A percentile compares a stretch with the other conserved stretches of the same genome.
Conservation (phyloP, 1,284 basidiomycete species). For the Rhodotorula sp. region DNA sequence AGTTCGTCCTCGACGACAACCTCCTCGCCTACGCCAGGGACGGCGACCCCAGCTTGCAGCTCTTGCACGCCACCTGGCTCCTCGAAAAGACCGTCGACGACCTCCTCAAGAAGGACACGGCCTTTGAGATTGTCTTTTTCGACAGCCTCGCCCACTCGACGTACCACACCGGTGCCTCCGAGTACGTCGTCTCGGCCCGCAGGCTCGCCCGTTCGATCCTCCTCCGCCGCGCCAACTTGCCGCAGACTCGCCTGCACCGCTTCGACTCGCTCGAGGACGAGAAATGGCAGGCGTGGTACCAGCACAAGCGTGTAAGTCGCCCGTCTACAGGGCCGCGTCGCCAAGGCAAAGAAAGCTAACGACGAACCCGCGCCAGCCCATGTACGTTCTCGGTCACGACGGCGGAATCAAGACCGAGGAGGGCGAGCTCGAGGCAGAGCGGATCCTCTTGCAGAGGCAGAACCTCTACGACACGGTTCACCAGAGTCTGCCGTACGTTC, state of each 20-base stretch:
- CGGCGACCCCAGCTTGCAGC: slow-evolving; percentile 60
- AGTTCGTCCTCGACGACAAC: slow-evolving; percentile 60
- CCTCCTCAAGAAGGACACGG: slow-evolving; percentile 56
- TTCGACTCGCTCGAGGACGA: slow-evolving; percentile 57
- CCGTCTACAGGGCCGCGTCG: too few species aligned
- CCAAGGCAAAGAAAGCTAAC: neutral
- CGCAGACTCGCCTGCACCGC: slow-evolving; percentile 53
- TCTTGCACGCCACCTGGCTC: slow-evolving; percentile 60
- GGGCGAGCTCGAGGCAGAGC: slow-evolving; percentile 43
- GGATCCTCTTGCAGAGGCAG: slow-evolving; percentile 56
- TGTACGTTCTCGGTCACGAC: slow-evolving; percentile 64
- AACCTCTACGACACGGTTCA: slow-evolving; percentile 57
- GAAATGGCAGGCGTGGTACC: slow-evolving; percentile 56
- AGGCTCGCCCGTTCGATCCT: slow-evolving; percentile 58
- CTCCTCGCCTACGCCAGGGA: slow-evolving; percentile 58
- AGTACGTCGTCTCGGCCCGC: slow-evolving; percentile 55
- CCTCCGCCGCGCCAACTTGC: slow-evolving; percentile 56
- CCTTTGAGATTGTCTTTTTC: slow-evolving; percentile 67
- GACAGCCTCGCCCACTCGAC: slow-evolving; percentile 56
- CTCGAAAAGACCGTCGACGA: slow-evolving; percentile 59
- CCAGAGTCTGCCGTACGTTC: slow-evolving; percentile 57
- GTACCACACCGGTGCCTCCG: slow-evolving; percentile 50
- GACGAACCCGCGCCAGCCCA: slow-evolving; percentile 55
- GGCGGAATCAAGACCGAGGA: slow-evolving; percentile 50
- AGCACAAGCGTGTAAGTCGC: slow-evolving; percentile 52